Conservation (phyloP, 1,284 basidiomycete genomes). For the Trichosporon coremiiforme region DNA sequence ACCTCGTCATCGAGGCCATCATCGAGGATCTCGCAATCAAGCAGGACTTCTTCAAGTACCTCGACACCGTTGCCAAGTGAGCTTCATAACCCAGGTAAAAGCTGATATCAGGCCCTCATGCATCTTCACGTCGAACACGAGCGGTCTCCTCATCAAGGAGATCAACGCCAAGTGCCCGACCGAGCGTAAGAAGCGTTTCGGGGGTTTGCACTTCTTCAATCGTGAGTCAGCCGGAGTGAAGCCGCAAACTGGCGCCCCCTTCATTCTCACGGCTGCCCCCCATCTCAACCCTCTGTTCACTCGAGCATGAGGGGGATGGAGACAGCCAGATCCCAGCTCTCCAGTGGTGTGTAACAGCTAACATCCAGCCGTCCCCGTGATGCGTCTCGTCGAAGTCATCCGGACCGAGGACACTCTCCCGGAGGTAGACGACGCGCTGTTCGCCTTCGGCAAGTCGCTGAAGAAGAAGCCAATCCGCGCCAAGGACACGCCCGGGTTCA, state of each 20-base stretch:
- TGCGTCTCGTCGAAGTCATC: conserved; percentile 64
- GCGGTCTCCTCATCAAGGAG: conserved; percentile 60
- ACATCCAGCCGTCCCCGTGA: conserved; percentile 55
- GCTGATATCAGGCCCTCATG: conserved; percentile 28
- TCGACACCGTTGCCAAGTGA: conserved; percentile 58
- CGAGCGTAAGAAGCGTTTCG: conserved; percentile 55
- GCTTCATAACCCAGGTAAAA: conserved; percentile 14
- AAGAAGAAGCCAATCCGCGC: conserved; percentile 62
- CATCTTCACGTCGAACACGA: conserved; percentile 64
- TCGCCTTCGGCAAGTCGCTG: conserved; percentile 60
- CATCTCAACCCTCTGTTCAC: no score
- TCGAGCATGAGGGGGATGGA: no score
- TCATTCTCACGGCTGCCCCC: no score
- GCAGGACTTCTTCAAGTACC: conserved; percentile 60
- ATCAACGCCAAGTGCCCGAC: conserved; percentile 55
- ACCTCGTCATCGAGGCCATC: conserved; percentile 64
- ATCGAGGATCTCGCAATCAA: conserved; percentile 63
- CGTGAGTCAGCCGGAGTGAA: conserved; percentile 36
- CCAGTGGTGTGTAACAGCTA: background rate
- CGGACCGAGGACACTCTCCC: conserved; percentile 58
- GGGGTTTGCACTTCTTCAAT: conserved; percentile 63
- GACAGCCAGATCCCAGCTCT: no score
- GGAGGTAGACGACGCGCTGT: conserved; percentile 58
- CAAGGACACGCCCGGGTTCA: conserved; percentile 60
- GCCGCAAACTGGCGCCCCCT: no score